Conservation (phyloP, 257 asterid genomes). For the Anisodus tanguticus region DNA sequence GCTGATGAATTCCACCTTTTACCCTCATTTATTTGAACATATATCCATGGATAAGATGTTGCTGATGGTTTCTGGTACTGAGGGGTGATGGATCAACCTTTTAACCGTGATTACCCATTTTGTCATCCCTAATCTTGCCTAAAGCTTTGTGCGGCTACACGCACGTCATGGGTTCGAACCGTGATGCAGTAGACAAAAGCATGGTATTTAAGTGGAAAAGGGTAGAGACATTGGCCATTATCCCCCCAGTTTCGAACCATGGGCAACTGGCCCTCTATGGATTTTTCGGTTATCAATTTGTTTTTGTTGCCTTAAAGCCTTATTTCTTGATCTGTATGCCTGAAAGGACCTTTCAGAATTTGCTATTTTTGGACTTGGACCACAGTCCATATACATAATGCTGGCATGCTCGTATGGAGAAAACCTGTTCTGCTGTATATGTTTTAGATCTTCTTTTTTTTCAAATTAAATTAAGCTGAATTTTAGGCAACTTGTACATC, state of each 20-base stretch:
- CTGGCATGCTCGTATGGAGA: neutral
- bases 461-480: neutral
- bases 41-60: neutral
- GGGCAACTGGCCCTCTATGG: neutral
- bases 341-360: neutral
- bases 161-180: neutral
- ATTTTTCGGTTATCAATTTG: neutral
- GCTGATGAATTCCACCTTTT: neutral
- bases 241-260: neutral
- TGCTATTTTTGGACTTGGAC: neutral
- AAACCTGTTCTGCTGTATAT: neutral
- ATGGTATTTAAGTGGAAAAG: neutral
- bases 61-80: neutral
- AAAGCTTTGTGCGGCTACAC: neutral
- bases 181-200: neutral
- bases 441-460: neutral
- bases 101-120: neutral
- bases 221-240: constrained; percentile 1
- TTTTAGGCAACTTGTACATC: neutral
- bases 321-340: neutral
- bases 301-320: neutral
- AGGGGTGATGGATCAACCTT: neutral
- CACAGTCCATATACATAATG: neutral
- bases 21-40: neutral
- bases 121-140: constrained; percentile 5